Conservation (phyloP, 352 stramenopile species). For the Blastocystis sp. region DNA sequence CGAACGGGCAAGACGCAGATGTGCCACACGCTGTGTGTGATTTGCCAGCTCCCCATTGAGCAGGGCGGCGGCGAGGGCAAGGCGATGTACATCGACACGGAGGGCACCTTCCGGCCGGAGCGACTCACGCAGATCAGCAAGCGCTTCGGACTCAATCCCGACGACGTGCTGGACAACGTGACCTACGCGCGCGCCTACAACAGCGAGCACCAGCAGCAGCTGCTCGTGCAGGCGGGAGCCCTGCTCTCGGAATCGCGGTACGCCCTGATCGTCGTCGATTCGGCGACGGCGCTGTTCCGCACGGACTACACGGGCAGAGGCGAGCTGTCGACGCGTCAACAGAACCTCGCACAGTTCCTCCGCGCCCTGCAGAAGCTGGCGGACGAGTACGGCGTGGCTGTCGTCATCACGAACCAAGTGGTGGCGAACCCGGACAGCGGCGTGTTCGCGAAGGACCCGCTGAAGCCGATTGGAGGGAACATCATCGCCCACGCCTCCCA, state of each 20-base stretch:
- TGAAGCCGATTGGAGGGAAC: no score
- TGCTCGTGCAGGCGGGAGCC: not conserved
- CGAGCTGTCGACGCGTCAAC: conserved; percentile 88
- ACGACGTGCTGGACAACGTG: conserved; percentile 96
- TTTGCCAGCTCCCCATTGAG: conserved; percentile 78
- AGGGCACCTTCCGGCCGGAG: no score
- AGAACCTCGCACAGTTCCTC: conserved; percentile 76
- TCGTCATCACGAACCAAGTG: conserved; percentile 88
- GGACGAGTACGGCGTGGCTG: conserved; percentile 97
- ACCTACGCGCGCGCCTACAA: conserved; percentile 86
- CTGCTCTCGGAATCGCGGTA: conserved; percentile 75
- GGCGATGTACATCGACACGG: not conserved
- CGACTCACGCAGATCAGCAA: no score
- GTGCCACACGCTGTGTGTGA: no score
- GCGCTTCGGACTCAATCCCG: conserved; percentile 79
- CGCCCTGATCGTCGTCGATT: conserved; percentile 92
- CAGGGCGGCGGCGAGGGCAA: conserved; percentile 92
- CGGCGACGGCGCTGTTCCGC: conserved; percentile 92
- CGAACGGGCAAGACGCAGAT: conserved; percentile 71
- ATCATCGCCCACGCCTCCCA: conserved; percentile 88
- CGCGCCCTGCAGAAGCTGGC: conserved; percentile 90
- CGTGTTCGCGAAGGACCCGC: conserved; percentile 79
- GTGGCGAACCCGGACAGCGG: conserved; percentile 83
- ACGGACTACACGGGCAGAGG: conserved; percentile 96
- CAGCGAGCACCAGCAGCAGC: no score